These are phyloP conservation scores for Rhodotorula diobovata DNA, from an alignment of 768 basidiomycete species.

Conservation along the genomic window DNA sequence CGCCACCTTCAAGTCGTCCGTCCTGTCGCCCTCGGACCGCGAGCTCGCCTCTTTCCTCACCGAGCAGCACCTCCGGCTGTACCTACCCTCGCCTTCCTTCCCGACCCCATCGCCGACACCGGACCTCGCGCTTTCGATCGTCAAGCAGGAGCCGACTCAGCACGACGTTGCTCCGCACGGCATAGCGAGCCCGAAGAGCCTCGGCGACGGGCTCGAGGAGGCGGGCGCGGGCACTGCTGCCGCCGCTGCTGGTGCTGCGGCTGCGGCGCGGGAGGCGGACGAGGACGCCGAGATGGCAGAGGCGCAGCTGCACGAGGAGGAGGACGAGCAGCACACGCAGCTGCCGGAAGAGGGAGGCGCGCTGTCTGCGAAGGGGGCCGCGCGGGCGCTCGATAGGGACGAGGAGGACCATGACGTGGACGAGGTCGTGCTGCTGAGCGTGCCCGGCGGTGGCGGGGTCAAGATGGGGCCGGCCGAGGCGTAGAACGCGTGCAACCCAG, in stretches of 20 bases:
- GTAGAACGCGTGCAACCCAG: no score
- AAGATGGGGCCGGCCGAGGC: no score
- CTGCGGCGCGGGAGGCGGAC: background rate
- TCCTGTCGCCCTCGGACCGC: background rate
- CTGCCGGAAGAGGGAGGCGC: background rate
- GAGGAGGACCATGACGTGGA: background rate
- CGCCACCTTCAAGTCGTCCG: background rate
- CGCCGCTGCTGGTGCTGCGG: background rate
- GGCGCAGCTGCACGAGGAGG: background rate
- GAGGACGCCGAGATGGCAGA: background rate
- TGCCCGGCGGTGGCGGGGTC: no score
- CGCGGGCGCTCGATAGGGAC: background rate
- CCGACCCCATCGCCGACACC: background rate
- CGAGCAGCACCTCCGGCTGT: conserved; percentile 18
- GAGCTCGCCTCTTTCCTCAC: background rate
- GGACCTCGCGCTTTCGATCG: background rate
- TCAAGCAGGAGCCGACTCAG: background rate
- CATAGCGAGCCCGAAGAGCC: background rate
- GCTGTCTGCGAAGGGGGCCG: background rate
- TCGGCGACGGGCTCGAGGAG: conserved; percentile 1
- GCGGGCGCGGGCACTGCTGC: rapidly evolving
- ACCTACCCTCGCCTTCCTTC: background rate
- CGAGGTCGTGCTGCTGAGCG: background rate
- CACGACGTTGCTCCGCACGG: background rate
- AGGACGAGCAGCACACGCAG: background rate